Base-by-base conservation (phyloP, 345 rosid genomes). In the Eucalyptus cladocalyx region DNA sequence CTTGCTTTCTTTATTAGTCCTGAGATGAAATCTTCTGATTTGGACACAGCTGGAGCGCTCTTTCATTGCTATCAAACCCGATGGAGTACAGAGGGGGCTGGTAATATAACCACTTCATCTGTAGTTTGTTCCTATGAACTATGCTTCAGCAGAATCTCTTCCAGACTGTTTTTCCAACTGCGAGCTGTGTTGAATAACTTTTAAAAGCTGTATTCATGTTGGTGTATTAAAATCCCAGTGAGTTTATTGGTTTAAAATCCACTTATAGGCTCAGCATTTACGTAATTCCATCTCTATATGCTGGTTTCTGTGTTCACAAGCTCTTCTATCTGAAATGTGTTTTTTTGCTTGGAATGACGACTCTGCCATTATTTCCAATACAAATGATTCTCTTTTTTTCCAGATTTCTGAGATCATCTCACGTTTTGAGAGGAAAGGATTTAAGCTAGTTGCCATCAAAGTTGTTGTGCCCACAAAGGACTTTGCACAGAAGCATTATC, bases 41-140 rank as follows among this genome's bases (percentile, higher is more conserved):
- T 80, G 28, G 8, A 45, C 87, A 86, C 94, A 98, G 99, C 85
- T 95, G 93, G 99, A 98, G 90, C 97, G 97, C 51, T 95, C 99
- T 86, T 97, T 98, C 95, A 98, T 98, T 42, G 99, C 99, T 86
- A 98, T 98, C 95, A 98, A 98, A 94, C 99, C 99, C 43, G 99
- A 97, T 90, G 99, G 99, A 86, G 98, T 98, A 83, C 99, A 98
- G 92, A 90, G 99, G 93, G 98, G 99, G 47, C 95, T 97, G 96
- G 99, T 98, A 95, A 92, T 93, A 81, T 76, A n/a, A 88, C 37
- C 88, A 86, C 88, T 56, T 86, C 24, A 49, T 42, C 56, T 80
- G 23, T 32, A 86, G 43, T 51, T 49, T 43, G 17, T 86, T 21
- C 24, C 17, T 24, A 30, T 42, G 89, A 48, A 56, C 60, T 90